Base-by-base conservation (phyloP, 257 asterid genomes). In the Rhazya stricta region DNA sequence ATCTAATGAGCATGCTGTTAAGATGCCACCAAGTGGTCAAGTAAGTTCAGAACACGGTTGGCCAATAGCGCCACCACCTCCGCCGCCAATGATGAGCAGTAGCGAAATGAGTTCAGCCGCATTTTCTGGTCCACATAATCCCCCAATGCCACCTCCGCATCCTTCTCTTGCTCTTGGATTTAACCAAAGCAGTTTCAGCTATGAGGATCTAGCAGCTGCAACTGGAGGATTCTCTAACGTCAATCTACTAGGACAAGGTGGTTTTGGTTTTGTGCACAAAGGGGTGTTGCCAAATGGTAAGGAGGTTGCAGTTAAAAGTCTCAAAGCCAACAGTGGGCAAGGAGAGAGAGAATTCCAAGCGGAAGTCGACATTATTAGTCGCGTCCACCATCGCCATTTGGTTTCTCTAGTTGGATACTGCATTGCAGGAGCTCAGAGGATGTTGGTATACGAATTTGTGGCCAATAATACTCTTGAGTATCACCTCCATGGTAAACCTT, bases 21-120 rank as follows among this genome's bases (percentile, higher is more conserved):
- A 84, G 71, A 83, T 88, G 77, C 96, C 88, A 0, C 89, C 67
- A 8, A 92, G 94, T 70, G 83, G 75, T 7, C 85, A 69, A 3
- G 84, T 89, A 65, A 93, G 96, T 73, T 87, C 95, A 0, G 98
- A 93, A 30, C 83, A 83, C 23, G 74, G 87, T 1, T 90, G 97
- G 97, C 81, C 87, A 30, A 74, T 83, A 5, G 85, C 77, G 25
- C 95, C 97, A 0, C 98, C 98, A 0, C 98, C 98, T 0, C 98
- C 96, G 0, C 97, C 91, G 0, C 94, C 97, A 18, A 83, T 86
- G 89, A 62, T 82, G 88, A 77, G 69, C 75, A 90, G 96, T 76
- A 81, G 88, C 74, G 94, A 90, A 23, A 27, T 86, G 83, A 86
- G 88, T 82, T 89, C 97, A 0, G 80, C 83, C 0, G 90, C 85